Conservation (phyloP, 2,329 filamentous ascomycete species). For the Botrytis fragariae region DNA sequence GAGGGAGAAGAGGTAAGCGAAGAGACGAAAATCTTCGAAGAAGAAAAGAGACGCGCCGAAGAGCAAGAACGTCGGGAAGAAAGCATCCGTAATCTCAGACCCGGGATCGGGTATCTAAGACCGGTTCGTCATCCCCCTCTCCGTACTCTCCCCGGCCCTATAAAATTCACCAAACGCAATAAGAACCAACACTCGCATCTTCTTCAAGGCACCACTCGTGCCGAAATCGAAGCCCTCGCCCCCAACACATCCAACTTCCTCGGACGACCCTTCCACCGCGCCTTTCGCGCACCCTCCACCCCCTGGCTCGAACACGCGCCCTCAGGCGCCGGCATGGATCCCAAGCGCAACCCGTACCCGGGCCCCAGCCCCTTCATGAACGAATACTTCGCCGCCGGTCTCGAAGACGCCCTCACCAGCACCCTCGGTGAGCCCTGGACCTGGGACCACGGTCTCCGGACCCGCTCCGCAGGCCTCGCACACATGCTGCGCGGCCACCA, state of each 20-base stretch:
- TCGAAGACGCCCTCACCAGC: neutral
- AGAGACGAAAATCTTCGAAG: neutral
- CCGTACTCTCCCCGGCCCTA: neutral
- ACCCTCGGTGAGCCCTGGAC: neutral
- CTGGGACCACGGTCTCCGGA: neutral
- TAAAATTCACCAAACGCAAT: neutral
- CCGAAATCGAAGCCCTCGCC: neutral
- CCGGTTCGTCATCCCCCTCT: neutral
- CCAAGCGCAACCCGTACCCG: neutral
- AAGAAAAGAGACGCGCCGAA: neutral
- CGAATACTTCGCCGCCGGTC: fast-evolving
- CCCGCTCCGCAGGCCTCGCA: neutral
- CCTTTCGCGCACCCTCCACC: neutral
- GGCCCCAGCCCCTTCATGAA: neutral
- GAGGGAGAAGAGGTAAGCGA: neutral
- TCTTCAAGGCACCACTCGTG: neutral
- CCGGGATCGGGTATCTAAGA: neutral
- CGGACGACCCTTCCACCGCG: neutral
- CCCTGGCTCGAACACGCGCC: neutral
- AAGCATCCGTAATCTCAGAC: neutral
- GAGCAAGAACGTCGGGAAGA: neutral
- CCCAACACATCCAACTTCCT: neutral
- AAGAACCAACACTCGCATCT: neutral
- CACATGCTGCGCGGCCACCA: neutral
- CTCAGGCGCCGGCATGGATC: neutral